Percentiles rank a stretch among this genome's conserved stretches.
Conservation (phyloP, 2,329 filamentous ascomycete species). For the Aspergillus uvarum region DNA sequence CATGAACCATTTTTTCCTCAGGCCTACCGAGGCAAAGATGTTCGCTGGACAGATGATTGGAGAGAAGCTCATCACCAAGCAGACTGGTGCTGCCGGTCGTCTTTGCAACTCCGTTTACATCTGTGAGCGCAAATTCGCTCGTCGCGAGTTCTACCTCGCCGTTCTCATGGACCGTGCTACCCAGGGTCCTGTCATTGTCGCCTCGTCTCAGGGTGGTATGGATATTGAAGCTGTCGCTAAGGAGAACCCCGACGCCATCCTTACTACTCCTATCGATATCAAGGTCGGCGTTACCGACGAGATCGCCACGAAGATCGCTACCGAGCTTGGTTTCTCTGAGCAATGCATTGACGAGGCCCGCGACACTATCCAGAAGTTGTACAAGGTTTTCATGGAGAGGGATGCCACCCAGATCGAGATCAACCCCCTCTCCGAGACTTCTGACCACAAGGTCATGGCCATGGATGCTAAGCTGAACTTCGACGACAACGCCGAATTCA, state of each 20-base stretch:
- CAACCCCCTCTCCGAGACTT: constrained; percentile 97
- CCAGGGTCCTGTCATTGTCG: constrained; percentile 92
- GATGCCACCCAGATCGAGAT: constrained; percentile 99
- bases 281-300: constrained; percentile 93
- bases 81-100: constrained; percentile 89
- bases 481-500: constrained; percentile 98
- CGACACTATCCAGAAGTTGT: constrained; percentile 96
- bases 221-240: constrained; percentile 98
- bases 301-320: constrained; percentile 84
- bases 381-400: constrained; percentile 97
- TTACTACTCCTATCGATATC: constrained; percentile 91
- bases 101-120: constrained; percentile 98
- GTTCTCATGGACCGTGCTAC: constrained; percentile 95
- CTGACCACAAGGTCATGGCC: constrained; percentile 94
- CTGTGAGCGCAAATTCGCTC: constrained; percentile 98
- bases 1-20: constrained; percentile 27
- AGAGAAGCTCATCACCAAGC: constrained; percentile 99
- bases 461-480: constrained; percentile 99
- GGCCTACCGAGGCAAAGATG: constrained; percentile 88
- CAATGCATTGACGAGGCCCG: constrained; percentile 96
- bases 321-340: constrained; percentile 93
- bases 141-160: constrained; percentile 97
- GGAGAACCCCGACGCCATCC: constrained; percentile 94
- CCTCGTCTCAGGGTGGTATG: constrained; percentile 98
- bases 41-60: constrained; percentile 99